Percentiles rank a stretch among this genome's conserved stretches.
Evolutionary conservation across 2,329 filamentous ascomycete genomes (phyloP).

Genomic region (Aspergillus versicolor): DNA sequence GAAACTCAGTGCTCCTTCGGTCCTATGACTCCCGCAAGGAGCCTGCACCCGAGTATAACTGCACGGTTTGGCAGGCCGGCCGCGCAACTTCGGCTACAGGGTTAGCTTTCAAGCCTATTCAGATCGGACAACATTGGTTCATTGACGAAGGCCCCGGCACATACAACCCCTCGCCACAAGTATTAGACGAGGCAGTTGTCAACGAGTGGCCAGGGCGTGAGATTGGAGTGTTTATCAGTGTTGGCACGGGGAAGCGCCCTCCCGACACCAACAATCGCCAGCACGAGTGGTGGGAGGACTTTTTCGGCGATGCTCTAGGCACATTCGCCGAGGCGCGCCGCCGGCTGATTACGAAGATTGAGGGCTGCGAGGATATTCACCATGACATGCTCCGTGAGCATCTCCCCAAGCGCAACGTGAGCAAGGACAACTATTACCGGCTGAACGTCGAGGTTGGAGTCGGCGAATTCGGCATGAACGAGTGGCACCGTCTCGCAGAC

Average conservation of each 20-base stretch:
- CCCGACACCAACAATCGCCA: conserved; percentile 66
- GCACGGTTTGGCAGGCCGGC: conserved; percentile 95
- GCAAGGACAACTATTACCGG: conserved; percentile 87
- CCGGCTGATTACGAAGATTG: conserved; percentile 85
- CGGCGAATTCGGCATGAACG: conserved; percentile 97
- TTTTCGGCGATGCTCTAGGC: conserved; percentile 68
- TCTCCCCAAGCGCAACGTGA: conserved; percentile 73
- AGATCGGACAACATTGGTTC: conserved; percentile 89
- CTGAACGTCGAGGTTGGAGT: conserved; percentile 97
- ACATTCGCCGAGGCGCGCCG: conserved; percentile 88
- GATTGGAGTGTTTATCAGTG: conserved; percentile 85
- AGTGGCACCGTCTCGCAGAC: conserved; percentile 90
- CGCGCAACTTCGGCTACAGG: conserved; percentile 90
- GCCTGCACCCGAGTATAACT: conserved; percentile 85
- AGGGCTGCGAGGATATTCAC: conserved; percentile 90
- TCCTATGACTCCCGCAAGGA: conserved; percentile 96
- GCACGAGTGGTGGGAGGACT: conserved; percentile 89
- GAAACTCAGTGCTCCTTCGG: conserved; percentile 71
- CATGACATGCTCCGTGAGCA: conserved; percentile 80
- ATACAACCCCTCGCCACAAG: conserved; percentile 84
- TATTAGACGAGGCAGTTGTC: conserved; percentile 83
- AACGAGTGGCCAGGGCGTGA: conserved; percentile 97
- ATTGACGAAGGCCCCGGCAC: conserved; percentile 89
- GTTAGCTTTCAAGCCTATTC: conserved; percentile 92
- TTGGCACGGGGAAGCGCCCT: conserved; percentile 88